Base-by-base conservation (phyloP, 768 basidiomycete species). In the Mycena epipterygia region DNA sequence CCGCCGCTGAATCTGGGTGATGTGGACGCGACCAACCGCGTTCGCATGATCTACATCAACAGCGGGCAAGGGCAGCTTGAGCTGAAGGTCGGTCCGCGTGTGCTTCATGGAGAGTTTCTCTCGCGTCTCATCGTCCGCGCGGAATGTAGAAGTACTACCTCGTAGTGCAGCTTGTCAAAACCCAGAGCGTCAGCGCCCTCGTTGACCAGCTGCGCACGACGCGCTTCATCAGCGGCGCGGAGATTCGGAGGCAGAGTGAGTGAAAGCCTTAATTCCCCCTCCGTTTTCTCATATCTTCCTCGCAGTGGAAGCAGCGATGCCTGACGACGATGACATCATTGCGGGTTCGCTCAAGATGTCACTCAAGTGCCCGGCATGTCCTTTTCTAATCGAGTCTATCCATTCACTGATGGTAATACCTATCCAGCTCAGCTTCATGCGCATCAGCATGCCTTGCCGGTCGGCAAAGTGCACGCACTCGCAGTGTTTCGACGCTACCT, bases 401-500 rank as follows among this genome's bases (percentile, higher is more conserved):
- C 25, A 7, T 12, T 9, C 30, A 19, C 46, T n/a, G 29, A 29
- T 30, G 17, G 56, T 12, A 25, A 4, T 29, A 35, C 35, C 62
- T 23, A 16, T 29, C 60, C 63, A 93, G 92, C 81, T 94, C 48
- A 90, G 90, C 44, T 93, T 89, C 77, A 83, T 85, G 75, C 89
- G 93, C 5, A 87, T 94, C 61, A 80, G 77, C 29, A 86, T 83
- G 1, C 93, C 93, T 12, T 86, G 89, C 71, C 88, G 93, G 37
- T 91, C 93, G 1, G 79, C 75, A 21, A 75, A 79, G 39, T 94
- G 93, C 74, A 84, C 87, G 23, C 93, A 94, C 76, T 79, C 90
- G 32, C 89, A 91, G 67, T 94, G 93, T 77, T 94, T 94, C 78
- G 93, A 94, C 75, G 91, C 92, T 4, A 78, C 79, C 27, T 89